Base-by-base conservation (phyloP, 2,329 filamentous ascomycete species). In the Drechmeria coniospora region DNA sequence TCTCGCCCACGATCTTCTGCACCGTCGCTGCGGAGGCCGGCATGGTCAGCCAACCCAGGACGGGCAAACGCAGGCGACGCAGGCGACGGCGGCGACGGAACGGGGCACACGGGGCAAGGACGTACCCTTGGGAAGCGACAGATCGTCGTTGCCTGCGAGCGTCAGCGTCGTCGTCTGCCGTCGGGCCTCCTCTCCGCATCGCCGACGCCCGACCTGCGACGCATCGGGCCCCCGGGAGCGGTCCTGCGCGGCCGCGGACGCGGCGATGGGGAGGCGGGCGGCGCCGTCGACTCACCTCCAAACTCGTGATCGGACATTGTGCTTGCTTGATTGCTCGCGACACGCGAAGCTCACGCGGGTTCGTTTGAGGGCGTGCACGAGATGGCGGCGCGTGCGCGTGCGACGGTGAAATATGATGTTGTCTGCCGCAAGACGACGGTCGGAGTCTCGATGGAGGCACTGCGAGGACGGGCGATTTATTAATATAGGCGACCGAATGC, bases 1-100 rank as follows among this genome's bases (percentile, higher is more conserved):
- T 94, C 53, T 98, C 90, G 32, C 78, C 78, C 42, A 98, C 87
- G 39, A 98, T 98, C 57, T 78, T 78, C 44, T 77, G 72, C n/a
- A 78, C 73, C 5, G 73, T 78, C 20, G 73, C 72, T 74, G 33
- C 9, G 20, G 6, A 5, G 9, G 10, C 20, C 18, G 10, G 18
- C 10, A n/a, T 9, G 10, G 6, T 21, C 10, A 21, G 10, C 20
- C 9, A 21, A 21, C 9, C 20, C 20, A n/a, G 4, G 4, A n/a
- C 5, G 9, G 18, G 15, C 15, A 20, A 23, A 32, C 28, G 30
- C 27, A 13, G 15, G 16, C n/a, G 16, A 4, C 13, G 21, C 15
- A n/a, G 20, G 15, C 10, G 23, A 8, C 13, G 15, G 12, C 15
- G 25, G 13, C n/a, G n/a, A n/a, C n/a, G n/a, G n/a, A n/a, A n/a